Conservation (phyloP, 75 land plant genomes). For the Sequoia sempervirens region DNA sequence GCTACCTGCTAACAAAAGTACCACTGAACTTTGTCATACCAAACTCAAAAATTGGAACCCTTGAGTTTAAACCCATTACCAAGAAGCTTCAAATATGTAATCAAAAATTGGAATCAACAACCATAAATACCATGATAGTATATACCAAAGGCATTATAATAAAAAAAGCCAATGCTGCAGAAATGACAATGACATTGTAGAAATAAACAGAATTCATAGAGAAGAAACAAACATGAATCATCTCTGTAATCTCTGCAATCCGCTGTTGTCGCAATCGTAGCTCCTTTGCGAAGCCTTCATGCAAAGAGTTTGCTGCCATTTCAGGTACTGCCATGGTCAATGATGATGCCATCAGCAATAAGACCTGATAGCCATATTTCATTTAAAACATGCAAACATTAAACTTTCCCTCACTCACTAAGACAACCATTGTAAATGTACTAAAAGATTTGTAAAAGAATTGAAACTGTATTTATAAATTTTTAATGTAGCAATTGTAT, state of each 20-base stretch:
- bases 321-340: conserved; percentile 45
- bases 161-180: background rate
- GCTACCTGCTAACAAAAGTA: conserved; percentile 58
- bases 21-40: background rate
- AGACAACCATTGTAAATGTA: background rate
- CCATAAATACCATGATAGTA: background rate
- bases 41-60: background rate
- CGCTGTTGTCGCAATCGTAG: conserved; percentile 72
- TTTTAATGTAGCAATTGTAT: background rate
- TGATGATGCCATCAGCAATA: conserved; percentile 93
- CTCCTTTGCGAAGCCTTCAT: conserved; percentile 28
- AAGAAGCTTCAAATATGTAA: background rate
- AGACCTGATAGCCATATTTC: conserved; percentile 43
- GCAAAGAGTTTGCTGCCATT: conserved; percentile 13
- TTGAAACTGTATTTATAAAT: background rate
- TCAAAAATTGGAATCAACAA: background rate
- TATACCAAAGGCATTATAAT: background rate
- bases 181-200: background rate
- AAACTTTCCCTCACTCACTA: background rate
- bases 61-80: background rate
- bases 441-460: background rate
- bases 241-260: conserved; percentile 93
- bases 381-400: conserved; percentile 1
- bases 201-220: background rate
- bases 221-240: conserved; percentile 78